Evolutionary conservation across 208 protist species (phyloP), one percentile per base, ranked within the genome.

Genomic region (Leptomonas seymouri): DNA sequence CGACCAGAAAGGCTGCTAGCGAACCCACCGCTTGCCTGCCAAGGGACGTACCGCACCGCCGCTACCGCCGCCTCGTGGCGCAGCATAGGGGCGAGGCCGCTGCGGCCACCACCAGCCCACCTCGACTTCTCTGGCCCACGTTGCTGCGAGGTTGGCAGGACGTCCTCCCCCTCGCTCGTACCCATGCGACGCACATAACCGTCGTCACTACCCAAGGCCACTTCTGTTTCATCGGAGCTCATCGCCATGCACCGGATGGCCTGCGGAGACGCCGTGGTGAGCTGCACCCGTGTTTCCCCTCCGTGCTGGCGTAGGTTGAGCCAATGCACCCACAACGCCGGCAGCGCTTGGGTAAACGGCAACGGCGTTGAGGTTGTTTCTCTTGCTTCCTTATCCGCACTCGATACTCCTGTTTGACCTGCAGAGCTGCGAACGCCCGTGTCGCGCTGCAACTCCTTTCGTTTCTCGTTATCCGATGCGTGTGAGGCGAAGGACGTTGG

Each of bases 1-100:
- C 55, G 20, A 18, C 55, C 55, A 8, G 36, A n/a, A 31, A 63
- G 51, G 27, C 6, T 18, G 46, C n/a, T 39, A 1, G 28, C 44
- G 34, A 14, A 20, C 15, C 48, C 46, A 15, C 31, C 49, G 48
- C 34, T 48, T 8, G 42, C 23, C 15, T 56, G 34, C 56, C 31
- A 41, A 16, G 92, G 86, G 58, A 93, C 44, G 67, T 93, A 94
- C 3, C 56, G 71, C 31, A 98, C 78, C 14, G 88, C 81, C 34
- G 81, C 77, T 23, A 89, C 84, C 6, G 61, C 65, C 23, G 74
- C 54, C 21, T 71, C 74, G 44, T 84, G 79, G 41, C 69, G 71
- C 36, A 84, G 66, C 25, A 51, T 59, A 11, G 71, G 51, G 59
- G 49, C 59, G 18, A 67, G 55, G 27, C 64, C 57, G n/a, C 42